Evolutionary conservation across 805 yeast genomes (phyloP).

Genomic region (Kluyveromyces aestuarii): DNA sequence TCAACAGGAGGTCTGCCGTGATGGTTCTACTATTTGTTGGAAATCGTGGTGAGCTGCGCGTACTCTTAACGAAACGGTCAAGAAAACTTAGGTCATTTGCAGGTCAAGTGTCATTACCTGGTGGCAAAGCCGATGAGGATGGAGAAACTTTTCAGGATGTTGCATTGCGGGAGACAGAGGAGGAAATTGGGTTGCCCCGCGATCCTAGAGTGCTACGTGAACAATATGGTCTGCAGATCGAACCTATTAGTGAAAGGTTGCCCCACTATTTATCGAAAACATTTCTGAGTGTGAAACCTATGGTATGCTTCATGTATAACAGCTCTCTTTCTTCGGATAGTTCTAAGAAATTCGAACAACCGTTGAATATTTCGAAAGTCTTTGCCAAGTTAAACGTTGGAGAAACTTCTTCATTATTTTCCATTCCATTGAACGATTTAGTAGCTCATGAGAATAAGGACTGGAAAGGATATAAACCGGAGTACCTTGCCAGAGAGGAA

Average conservation of each 20-base stretch:
- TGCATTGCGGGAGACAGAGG: constrained; percentile 76
- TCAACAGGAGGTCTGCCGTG: constrained; percentile 67
- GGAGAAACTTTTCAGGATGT: constrained; percentile 61
- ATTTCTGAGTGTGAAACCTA: constrained; percentile 74
- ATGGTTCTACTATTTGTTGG: constrained; percentile 67
- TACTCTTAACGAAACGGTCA: constrained; percentile 71
- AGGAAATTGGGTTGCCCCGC: constrained; percentile 70
- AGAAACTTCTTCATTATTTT: constrained; percentile 61
- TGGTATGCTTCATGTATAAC: constrained; percentile 52
- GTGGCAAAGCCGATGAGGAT: constrained; percentile 77
- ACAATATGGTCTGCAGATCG: constrained; percentile 48
- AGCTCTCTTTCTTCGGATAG: constrained; percentile 14
- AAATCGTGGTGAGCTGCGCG: constrained; percentile 63
- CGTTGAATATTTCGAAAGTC: constrained; percentile 25
- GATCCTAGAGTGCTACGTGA: constrained; percentile 35
- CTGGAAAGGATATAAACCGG: constrained; percentile 14
- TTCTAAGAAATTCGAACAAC: constrained; percentile 13
- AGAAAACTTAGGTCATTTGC: constrained; percentile 62
- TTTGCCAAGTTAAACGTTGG: constrained; percentile 59
- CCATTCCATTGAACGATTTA: constrained; percentile 61
- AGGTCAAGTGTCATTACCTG: constrained; percentile 89
- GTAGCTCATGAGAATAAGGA: constrained; percentile 17
- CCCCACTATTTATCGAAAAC: constrained; percentile 82
- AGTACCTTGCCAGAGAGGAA: constrained; percentile 25
- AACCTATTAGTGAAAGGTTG: constrained; percentile 44